phyloP scores from a whole-genome alignment of 306 rosid genomes.

The Macrotyloma uniflorum region DNA sequence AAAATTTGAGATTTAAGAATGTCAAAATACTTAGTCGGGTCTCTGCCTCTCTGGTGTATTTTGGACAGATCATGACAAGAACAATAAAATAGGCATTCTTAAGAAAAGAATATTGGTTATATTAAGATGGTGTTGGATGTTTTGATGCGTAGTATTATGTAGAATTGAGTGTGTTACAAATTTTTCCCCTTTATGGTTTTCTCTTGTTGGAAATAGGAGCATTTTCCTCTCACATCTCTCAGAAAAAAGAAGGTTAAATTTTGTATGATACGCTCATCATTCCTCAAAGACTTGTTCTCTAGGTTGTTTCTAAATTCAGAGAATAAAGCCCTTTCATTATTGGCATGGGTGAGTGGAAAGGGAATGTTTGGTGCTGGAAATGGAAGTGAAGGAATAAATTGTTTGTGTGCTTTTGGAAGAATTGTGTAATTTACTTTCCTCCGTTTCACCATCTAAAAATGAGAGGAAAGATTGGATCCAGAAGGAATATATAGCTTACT shows the following conservation, averaged over 20 bases:
- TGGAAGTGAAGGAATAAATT: no score
- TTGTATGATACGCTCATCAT: neutral
- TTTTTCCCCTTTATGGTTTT: neutral
- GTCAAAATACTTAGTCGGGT: neutral
- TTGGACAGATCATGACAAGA: constrained; percentile 2
- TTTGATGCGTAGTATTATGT: neutral
- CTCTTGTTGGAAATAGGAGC: no score
- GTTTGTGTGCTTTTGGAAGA: no score
- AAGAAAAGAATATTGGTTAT: constrained; percentile 2
- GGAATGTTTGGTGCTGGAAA: no score
- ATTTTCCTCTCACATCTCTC: neutral
- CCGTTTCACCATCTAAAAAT: no score
- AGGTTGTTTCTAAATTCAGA: neutral
- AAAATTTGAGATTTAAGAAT: neutral
- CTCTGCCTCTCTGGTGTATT: neutral
- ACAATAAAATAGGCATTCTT: neutral
- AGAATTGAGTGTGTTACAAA: neutral
- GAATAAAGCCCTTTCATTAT: neutral
- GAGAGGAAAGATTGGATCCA: no score
- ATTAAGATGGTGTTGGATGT: neutral
- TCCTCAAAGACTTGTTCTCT: neutral
- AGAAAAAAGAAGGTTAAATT: neutral
- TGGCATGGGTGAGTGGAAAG: no score
- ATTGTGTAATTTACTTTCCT: no score
- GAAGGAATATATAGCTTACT: no score